A percentile compares a stretch with the other conserved stretches of the same genome.
These are phyloP conservation scores for Globisporangium mamillatum DNA, from an alignment of 352 stramenopile species.

Conservation along the genomic window DNA sequence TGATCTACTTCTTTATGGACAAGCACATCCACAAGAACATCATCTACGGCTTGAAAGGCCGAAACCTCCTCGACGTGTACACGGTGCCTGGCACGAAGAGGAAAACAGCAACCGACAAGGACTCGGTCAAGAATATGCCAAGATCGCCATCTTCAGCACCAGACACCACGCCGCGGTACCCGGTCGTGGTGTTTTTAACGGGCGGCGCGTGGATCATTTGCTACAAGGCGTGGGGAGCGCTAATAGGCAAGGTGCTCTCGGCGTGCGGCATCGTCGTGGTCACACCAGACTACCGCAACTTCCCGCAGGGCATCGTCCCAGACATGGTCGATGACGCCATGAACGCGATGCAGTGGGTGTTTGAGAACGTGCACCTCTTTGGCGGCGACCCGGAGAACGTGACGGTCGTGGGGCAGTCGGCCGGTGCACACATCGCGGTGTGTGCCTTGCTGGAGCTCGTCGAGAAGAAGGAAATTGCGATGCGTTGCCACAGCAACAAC, in stretches of 20 bases:
- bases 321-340: conserved; percentile 91
- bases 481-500: conserved; percentile 2
- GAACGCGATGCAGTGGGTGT: conserved; percentile 82
- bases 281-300: conserved; percentile 92
- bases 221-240: conserved; percentile 90
- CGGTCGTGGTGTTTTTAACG: conserved; percentile 89
- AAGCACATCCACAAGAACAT: conserved; percentile 77
- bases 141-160: conserved; percentile 1
- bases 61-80: conserved; percentile 89
- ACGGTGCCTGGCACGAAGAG: conserved; percentile 26
- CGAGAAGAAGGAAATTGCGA: conserved; percentile 37
- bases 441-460: conserved; percentile 76
- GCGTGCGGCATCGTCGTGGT: conserved; percentile 82
- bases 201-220: conserved; percentile 92
- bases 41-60: conserved; percentile 66
- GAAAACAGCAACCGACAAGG: conserved; percentile 10
- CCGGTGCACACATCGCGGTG: conserved; percentile 85
- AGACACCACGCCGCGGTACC: conserved; percentile 30
- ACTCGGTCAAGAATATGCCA: conserved; percentile 8
- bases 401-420: conserved; percentile 87
- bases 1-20: conserved; percentile 56
- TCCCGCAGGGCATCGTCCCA: conserved; percentile 81
- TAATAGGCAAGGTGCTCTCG: conserved; percentile 78
- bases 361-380: conserved; percentile 80
- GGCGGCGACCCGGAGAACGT: conserved; percentile 85